phyloP scores from a whole-genome alignment of 2,329 filamentous ascomycete species.

The Leptodontidium sp. region DNA sequence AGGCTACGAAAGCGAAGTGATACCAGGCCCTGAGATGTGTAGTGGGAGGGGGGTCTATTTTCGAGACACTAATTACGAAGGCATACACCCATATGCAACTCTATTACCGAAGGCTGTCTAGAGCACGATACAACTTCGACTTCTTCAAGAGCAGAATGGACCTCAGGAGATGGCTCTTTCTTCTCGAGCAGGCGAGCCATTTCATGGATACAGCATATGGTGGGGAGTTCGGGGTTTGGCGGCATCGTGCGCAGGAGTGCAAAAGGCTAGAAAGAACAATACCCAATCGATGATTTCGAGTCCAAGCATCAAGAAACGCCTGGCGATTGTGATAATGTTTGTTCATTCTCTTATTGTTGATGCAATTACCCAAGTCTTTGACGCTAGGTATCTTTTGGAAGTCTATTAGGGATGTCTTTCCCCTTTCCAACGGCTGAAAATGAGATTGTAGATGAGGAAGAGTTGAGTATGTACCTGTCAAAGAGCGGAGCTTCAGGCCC shows the following conservation, averaged over 20 bases:
- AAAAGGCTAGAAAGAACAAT: conserved; percentile 26
- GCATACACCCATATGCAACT: not conserved
- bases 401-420: too few relatives aligned
- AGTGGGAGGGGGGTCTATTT: not conserved
- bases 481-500: too few relatives aligned
- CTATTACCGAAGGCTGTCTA: not conserved
- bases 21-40: not conserved
- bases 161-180: not conserved
- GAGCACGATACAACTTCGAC: not conserved
- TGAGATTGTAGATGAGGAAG: too few relatives aligned
- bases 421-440: too few relatives aligned
- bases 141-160: not conserved
- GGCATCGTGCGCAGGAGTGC: conserved; percentile 13
- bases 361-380: too few relatives aligned
- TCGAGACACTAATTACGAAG: conserved; percentile 11
- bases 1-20: conserved; percentile 57
- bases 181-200: not conserved
- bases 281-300: conserved; percentile 16
- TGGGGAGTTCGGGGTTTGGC: conserved; percentile 2
- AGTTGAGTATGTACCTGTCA: too few relatives aligned
- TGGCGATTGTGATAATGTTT: not conserved
- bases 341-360: too few relatives aligned
- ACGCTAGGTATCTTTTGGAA: too few relatives aligned
- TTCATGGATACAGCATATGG: conserved; percentile 6
- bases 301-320: not conserved